These are phyloP conservation scores for Dacryopinax primogenitus DNA, from an alignment of 768 basidiomycete genomes.

Conservation along the genomic window DNA sequence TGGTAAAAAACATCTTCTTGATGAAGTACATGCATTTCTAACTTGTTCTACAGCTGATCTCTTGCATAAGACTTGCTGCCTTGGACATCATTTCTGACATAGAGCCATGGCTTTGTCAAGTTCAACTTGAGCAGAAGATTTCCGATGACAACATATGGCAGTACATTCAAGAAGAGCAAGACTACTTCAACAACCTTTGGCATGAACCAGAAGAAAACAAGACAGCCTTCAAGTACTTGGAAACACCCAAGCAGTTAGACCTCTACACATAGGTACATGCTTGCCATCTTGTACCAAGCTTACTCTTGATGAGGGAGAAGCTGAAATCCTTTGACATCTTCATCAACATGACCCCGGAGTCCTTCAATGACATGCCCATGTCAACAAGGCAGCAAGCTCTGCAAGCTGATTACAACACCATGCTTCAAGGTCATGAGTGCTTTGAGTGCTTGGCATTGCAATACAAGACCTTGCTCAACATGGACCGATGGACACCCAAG, in stretches of 20 bases:
- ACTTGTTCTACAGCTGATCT: conserved; percentile 7
- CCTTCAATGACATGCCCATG: neutral
- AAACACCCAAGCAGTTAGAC: neutral
- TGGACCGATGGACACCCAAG: neutral
- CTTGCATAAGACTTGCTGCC: conserved; percentile 4
- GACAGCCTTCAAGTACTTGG: neutral
- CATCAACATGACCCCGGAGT: neutral
- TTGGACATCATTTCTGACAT: neutral
- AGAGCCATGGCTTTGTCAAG: neutral
- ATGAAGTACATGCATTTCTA: neutral
- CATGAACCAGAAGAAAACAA: conserved; percentile 3
- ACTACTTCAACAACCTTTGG: neutral
- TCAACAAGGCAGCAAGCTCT: neutral
- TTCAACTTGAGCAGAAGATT: neutral
- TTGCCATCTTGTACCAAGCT: neutral
- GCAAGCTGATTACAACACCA: neutral
- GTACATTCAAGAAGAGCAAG: neutral
- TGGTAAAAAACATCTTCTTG: neutral
- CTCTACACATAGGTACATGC: neutral
- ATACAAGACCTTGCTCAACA: neutral
- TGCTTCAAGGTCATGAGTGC: neutral
- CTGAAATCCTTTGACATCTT: neutral
- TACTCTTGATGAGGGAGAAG: neutral
- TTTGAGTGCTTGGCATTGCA: neutral
- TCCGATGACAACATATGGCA: neutral